phyloP scores from a whole-genome alignment of 2,329 filamentous ascomycete species.

The Ceratocystis papillata region DNA sequence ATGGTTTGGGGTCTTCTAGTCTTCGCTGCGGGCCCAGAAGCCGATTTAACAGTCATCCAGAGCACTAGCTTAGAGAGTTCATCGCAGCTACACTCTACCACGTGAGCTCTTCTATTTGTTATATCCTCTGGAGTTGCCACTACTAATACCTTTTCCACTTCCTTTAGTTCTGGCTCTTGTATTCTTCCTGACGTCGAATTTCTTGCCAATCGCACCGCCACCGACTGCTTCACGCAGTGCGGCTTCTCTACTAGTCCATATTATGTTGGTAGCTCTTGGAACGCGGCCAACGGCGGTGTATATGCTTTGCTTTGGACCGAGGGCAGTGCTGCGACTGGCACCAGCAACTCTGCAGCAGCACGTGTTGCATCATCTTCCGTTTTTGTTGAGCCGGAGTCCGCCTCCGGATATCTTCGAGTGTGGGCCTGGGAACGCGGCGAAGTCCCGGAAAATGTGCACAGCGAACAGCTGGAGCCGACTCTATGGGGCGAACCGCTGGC shows the following conservation, averaged over 20 bases:
- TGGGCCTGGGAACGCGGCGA: conserved; percentile 63
- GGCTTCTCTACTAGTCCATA: conserved; percentile 26
- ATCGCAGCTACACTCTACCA: conserved; percentile 18
- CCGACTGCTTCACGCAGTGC: conserved; percentile 18
- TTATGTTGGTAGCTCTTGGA: conserved; percentile 55
- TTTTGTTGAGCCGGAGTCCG: neutral
- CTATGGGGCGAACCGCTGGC: conserved; percentile 60
- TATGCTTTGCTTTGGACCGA: conserved; percentile 63
- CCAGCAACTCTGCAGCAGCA: neutral
- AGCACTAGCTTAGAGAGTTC: conserved; percentile 9
- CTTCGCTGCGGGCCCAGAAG: conserved; percentile 10
- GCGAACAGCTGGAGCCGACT: conserved; percentile 48
- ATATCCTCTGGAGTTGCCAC: neutral
- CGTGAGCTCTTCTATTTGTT: conserved; percentile 7
- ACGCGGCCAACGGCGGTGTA: conserved; percentile 53
- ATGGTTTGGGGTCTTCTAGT: neutral
- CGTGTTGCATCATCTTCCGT: neutral
- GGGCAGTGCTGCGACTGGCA: conserved; percentile 43
- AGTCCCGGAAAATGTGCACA: conserved; percentile 55
- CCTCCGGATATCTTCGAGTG: conserved; percentile 34
- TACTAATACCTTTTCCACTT: neutral
- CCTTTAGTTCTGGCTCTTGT: conserved; percentile 1
- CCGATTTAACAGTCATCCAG: conserved; percentile 10
- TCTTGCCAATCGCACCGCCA: neutral
- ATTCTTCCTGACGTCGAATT: neutral